A percentile compares a stretch with the other conserved stretches of the same genome.
phyloP scores from a whole-genome alignment of 352 stramenopile species.

The Phytophthora citricola region DNA sequence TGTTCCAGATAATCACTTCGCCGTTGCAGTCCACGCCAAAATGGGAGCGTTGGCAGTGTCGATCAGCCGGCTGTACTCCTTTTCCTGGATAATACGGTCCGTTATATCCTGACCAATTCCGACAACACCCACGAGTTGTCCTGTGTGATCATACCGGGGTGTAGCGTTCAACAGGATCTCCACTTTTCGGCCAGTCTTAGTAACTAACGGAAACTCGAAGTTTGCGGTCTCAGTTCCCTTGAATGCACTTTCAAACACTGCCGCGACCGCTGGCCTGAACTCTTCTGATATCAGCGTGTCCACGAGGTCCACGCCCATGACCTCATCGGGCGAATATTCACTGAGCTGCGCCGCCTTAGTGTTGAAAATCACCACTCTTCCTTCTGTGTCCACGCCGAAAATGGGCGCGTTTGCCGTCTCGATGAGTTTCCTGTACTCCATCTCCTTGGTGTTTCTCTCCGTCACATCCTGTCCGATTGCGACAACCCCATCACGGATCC shows the following conservation, averaged over 20 bases:
- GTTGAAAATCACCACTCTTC: constrained; percentile 57
- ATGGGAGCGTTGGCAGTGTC: too few species aligned
- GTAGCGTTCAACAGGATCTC: too few species aligned
- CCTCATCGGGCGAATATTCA: constrained; percentile 50
- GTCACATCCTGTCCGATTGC: constrained; percentile 70
- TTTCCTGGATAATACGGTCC: too few species aligned
- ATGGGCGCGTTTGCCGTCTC: constrained; percentile 59
- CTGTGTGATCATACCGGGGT: constrained; percentile 46
- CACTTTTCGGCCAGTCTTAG: too few species aligned
- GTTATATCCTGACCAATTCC: too few species aligned
- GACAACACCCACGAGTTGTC: constrained; percentile 19
- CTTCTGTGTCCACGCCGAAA: constrained; percentile 11
- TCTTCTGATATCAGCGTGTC: constrained; percentile 61
- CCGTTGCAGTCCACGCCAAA: constrained; percentile 1
- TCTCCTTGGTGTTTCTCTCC: constrained; percentile 73
- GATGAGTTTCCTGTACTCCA: constrained; percentile 79
- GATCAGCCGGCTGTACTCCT: too few species aligned
- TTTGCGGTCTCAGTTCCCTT: constrained; percentile 21
- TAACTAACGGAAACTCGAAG: too few species aligned
- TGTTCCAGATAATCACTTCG: constrained; percentile 86
- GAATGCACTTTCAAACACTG: constrained; percentile 23
- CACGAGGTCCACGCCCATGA: too few species aligned
- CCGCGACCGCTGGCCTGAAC: constrained; percentile 19
- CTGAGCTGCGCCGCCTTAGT: constrained; percentile 79
- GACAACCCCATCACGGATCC: constrained; percentile 50